Conservation (phyloP, 768 basidiomycete genomes). For the Psilocybe subaeruginosa region DNA sequence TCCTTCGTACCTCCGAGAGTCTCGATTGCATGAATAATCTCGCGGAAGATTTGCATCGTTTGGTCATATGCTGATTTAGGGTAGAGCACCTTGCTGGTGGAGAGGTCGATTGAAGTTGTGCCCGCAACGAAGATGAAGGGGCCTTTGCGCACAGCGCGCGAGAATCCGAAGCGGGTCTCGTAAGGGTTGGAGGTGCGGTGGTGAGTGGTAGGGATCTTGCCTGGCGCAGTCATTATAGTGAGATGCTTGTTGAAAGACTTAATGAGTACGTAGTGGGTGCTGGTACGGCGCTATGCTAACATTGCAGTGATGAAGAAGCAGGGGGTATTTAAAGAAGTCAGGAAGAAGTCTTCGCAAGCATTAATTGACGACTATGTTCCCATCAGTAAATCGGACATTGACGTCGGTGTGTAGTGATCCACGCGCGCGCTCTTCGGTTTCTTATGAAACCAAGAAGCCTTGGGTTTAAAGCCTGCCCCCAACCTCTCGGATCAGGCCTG, state of each 20-base stretch:
- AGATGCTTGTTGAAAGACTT: background rate
- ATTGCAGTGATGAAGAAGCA: no score
- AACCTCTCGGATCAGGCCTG: no score
- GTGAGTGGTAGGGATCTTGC: background rate
- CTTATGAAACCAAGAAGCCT: no score
- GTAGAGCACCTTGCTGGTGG: constrained; percentile 39
- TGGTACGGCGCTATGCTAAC: no score
- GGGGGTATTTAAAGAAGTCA: no score
- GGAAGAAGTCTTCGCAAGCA: no score
- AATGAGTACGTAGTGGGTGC: background rate
- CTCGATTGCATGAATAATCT: constrained; percentile 46
- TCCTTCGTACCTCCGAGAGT: constrained; percentile 42
- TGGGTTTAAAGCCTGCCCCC: no score
- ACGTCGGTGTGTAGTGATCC: no score
- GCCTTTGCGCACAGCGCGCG: constrained; percentile 52
- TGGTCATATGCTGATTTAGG: constrained; percentile 50
- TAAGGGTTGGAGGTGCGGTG: constrained; percentile 43
- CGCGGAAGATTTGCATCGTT: constrained; percentile 44
- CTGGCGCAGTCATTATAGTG: background rate
- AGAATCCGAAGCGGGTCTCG: constrained; percentile 53
- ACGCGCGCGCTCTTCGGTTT: no score
- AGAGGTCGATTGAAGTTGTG: constrained; percentile 49
- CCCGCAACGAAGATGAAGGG: constrained; percentile 58
- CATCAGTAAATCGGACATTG: no score
- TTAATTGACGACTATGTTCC: no score